These are phyloP conservation scores for Ophiostoma piceae DNA, from an alignment of 2,329 filamentous ascomycete species.

Conservation along the genomic window DNA sequence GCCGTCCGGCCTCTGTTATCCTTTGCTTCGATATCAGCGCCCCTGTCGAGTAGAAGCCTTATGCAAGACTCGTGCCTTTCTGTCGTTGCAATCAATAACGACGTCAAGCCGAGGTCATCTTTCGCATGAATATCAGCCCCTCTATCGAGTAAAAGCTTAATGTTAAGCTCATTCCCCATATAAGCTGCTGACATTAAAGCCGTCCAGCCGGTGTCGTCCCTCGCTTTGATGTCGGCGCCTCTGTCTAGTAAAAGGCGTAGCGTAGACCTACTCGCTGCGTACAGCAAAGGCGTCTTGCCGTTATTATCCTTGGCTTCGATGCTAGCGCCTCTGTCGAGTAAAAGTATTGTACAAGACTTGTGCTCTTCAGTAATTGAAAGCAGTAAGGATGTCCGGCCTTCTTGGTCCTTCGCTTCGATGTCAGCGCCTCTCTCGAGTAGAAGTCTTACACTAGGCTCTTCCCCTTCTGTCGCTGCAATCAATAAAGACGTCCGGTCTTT, in stretches of 20 bases:
- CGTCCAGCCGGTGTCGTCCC: not conserved
- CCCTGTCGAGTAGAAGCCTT: too few relatives aligned
- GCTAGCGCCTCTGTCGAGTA: too few relatives aligned
- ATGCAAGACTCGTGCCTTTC: not conserved
- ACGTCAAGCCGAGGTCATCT: not conserved
- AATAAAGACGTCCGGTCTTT: not conserved
- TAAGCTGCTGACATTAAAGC: not conserved
- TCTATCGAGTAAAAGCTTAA: not conserved
- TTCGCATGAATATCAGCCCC: not conserved
- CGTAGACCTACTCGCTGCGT: too few relatives aligned
- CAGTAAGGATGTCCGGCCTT: not conserved
- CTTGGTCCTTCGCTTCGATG: not conserved
- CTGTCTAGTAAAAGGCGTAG: too few relatives aligned
- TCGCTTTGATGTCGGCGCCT: too few relatives aligned
- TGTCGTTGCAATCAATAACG: not conserved
- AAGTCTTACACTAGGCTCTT: not conserved
- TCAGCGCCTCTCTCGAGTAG: not conserved
- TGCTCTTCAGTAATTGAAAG: not conserved
- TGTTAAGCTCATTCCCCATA: not conserved
- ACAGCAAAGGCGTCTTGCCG: too few relatives aligned
- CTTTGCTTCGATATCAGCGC: too few relatives aligned
- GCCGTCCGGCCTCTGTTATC: too few relatives aligned
- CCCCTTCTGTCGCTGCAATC: not conserved
- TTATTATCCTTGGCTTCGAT: too few relatives aligned
- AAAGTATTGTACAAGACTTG: not conserved